Base-by-base conservation (phyloP, 2,329 filamentous ascomycete genomes). In the Clathrospora elynae region DNA sequence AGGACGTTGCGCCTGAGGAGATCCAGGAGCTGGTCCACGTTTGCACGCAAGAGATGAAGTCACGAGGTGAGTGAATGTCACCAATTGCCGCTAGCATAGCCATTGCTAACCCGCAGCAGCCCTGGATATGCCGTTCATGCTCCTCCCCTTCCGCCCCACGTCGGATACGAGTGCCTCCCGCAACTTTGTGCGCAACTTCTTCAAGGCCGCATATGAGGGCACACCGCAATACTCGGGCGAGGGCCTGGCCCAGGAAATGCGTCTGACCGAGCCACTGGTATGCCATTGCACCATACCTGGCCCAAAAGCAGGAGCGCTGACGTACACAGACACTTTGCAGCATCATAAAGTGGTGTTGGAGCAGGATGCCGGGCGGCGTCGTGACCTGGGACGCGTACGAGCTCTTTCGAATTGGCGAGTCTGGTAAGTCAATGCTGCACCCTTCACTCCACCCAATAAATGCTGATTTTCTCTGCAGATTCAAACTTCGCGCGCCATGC, bases 271-370 rank as follows among this genome's bases (percentile, higher is more conserved):
- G 71, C 90, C 92, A 46, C 90, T 96, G 86, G 92, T 96, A 78
- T 83, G 14, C 17, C 29, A 35, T 14, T 13, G 30, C 5, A 14
- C 30, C 14, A 4, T 13, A 24, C 24, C 5, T 6, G 8, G 11
- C 10, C 26, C 29, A 17, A 33, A 6, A 9, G 9, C 17, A 4
- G 9, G 10, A 16, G 45, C 19, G 49, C 64, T 62, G 35, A 65
- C 55, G 43, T 19, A 31, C 30, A 37, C 44, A 96, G 90, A 90
- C 95, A 42, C 81, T 99, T 39, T 91, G 90, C 53, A 93, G 91
- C 61, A 90, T 96, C 28, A 79, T 93, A 54, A 99, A 97, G 76
- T 99, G 93, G 93, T 97, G 92, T 71, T 99, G 93, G 93, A 91
- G 89, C 68, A 84, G 93, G 73, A 77, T 99, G 35, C 83, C 87